Conservation (phyloP, 768 basidiomycete genomes). For the Chalciporus piperatus region DNA sequence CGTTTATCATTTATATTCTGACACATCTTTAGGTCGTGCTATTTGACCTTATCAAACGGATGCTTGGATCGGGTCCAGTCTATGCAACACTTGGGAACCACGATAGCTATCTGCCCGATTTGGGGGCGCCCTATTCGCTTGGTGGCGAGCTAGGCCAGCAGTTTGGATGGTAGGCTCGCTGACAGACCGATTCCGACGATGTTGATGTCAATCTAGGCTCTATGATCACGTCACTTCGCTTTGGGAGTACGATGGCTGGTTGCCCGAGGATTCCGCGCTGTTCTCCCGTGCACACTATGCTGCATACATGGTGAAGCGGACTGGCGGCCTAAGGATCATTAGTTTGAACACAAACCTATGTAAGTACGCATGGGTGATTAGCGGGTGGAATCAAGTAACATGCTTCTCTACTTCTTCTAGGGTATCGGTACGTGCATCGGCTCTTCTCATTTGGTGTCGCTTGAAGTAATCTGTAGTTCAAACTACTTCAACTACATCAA, state of each 20-base stretch:
- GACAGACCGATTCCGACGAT: background rate
- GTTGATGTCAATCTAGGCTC: constrained; percentile 45
- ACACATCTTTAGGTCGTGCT: constrained; percentile 47
- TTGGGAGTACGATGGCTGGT: constrained; percentile 72
- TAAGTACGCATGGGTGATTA: constrained; percentile 33
- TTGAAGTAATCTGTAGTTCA: constrained; percentile 35
- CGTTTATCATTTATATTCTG: constrained; percentile 1
- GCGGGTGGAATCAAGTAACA: background rate
- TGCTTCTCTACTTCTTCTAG: constrained; percentile 14
- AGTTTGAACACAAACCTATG: constrained; percentile 77
- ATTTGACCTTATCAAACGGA: constrained; percentile 63
- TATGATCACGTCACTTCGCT: constrained; percentile 71
- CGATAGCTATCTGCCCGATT: constrained; percentile 58
- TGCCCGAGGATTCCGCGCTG: constrained; percentile 52
- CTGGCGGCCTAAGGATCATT: constrained; percentile 67
- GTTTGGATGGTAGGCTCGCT: constrained; percentile 55
- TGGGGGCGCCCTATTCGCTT: constrained; percentile 60
- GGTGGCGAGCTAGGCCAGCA: constrained; percentile 53
- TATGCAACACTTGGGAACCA: constrained; percentile 79
- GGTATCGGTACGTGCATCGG: constrained; percentile 28
- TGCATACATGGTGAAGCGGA: constrained; percentile 66
- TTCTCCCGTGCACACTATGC: constrained; percentile 67
- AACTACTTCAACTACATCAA: constrained; percentile 82
- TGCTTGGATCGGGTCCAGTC: constrained; percentile 65
- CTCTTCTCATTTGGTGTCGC: constrained; percentile 3